Percentiles rank a stretch among this genome's conserved stretches.
phyloP scores from a whole-genome alignment of 179 eudicot species.

The Carnegiea gigantea region DNA sequence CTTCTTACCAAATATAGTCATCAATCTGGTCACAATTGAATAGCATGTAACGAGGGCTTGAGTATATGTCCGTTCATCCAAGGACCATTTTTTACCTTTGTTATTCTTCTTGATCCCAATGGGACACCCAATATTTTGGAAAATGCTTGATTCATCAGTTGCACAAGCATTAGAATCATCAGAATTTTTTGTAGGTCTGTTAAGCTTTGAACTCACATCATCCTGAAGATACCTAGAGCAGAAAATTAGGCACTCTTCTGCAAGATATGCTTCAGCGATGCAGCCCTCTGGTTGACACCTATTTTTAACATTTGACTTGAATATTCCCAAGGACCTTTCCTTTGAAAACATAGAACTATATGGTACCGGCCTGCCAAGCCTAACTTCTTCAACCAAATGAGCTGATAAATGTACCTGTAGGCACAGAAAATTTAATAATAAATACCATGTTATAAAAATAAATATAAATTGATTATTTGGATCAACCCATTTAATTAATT shows the following conservation, averaged over 20 bases:
- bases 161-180: background rate
- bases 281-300: slow-evolving; percentile 12
- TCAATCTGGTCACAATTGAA: slow-evolving; percentile 21
- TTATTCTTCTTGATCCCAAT: background rate
- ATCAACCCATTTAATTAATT: no score
- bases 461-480: no score
- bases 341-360: background rate
- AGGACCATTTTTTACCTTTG: background rate
- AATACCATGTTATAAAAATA: no score
- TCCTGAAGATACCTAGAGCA: slow-evolving; percentile 13
- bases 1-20: background rate
- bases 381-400: slow-evolving; percentile 24
- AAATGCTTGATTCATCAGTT: background rate
- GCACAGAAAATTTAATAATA: no score
- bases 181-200: background rate
- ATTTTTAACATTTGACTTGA: slow-evolving; percentile 23
- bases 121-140: background rate
- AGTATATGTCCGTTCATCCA: background rate
- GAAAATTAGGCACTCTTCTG: slow-evolving; percentile 16
- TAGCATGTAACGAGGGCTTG: slow-evolving; percentile 8
- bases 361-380: background rate
- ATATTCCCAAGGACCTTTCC: slow-evolving; percentile 7
- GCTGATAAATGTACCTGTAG: slow-evolving; percentile 23
- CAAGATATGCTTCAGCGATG: slow-evolving; percentile 19
- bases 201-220: slow-evolving; percentile 12